Evolutionary conservation across 495 filamentous ascomycete species (phyloP), one percentile per base, ranked within the genome.

Genomic region (Lepidopterella palustris): DNA sequence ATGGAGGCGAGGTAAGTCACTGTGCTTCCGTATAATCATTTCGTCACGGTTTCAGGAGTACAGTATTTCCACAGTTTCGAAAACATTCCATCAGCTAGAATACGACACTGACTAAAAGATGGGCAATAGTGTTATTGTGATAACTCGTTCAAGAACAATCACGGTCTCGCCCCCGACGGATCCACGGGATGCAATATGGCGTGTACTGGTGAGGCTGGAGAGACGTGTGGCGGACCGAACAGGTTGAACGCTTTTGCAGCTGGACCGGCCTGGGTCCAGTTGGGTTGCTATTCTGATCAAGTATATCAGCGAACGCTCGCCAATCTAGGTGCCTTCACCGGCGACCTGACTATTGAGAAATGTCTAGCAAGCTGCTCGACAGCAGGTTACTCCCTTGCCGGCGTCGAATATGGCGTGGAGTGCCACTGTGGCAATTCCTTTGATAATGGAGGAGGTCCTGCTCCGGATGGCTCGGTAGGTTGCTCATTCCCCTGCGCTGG

Each of bases 391-490:
- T 20, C 45, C 27, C 23, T 21, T 10, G 56, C 56, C 15, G 56
- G 59, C 9, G 39, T 54, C n/a, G 59, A 61, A 31, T 77, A 60
- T 48, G 26, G 23, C 13, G 18, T 24, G 45, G 45, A 60, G 25
- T 60, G 58, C 50, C 53, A 66, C 64, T 77, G 75, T 52, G 71
- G 69, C 0, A 65, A 63, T 39, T 23, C 42, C 9, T 45, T 76
- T 1, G 57, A 62, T 13, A 60, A 67, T 25, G 58, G 68, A 4
- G 45, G 45, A 10, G 45, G n/a, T 21, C n/a, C 23, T 23, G 69
- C 70, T 26, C 58, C 57, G 2, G 35, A 65, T n/a, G 65, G 67
- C 4, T 58, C 68, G 10, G 65, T 66, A 8, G 64, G 57, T 11
- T 76, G 71, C 49, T 67, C 23, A 23, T 45, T 57, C 32, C 18